A percentile compares a stretch with the other conserved stretches of the same genome.
phyloP scores from a whole-genome alignment of 805 yeast species.

The Wickerhamiella domercqiae region DNA sequence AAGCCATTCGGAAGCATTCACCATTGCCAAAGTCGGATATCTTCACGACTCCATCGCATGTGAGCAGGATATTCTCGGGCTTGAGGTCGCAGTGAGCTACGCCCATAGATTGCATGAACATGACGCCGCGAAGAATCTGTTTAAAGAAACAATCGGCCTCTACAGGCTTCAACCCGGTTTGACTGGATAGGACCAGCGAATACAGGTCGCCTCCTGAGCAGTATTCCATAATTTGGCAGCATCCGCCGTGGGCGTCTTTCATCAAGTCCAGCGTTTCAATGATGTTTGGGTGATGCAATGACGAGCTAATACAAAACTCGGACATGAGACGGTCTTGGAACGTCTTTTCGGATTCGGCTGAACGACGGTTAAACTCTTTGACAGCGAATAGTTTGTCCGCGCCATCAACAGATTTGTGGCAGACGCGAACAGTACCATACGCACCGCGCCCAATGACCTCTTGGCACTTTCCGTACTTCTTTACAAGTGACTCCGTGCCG shows the following conservation, averaged over 20 bases:
- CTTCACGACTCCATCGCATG: slow-evolving; percentile 46
- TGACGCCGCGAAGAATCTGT: slow-evolving; percentile 66
- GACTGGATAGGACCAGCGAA: slow-evolving; percentile 38
- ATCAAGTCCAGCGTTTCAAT: slow-evolving; percentile 64
- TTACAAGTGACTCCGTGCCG: slow-evolving; percentile 43
- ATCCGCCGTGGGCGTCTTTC: slow-evolving; percentile 51
- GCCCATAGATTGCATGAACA: slow-evolving; percentile 77
- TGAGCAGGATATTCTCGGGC: slow-evolving; percentile 70
- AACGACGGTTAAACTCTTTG: slow-evolving; percentile 50
- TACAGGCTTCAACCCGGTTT: slow-evolving; percentile 33
- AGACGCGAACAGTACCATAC: slow-evolving; percentile 77
- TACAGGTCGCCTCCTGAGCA: slow-evolving; percentile 77
- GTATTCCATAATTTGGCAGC: slow-evolving; percentile 86
- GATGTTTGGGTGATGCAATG: slow-evolving; percentile 57
- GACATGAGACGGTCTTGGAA: slow-evolving; percentile 63
- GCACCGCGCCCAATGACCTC: slow-evolving; percentile 89
- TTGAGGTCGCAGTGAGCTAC: slow-evolving; percentile 87
- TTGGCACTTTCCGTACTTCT: slow-evolving; percentile 87
- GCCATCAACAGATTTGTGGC: slow-evolving; percentile 40
- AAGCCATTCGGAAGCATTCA: slow-evolving; percentile 74
- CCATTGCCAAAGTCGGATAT: slow-evolving; percentile 82
- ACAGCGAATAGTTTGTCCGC: slow-evolving; percentile 45
- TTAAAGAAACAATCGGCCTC: slow-evolving; percentile 84
- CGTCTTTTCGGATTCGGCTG: slow-evolving; percentile 39
- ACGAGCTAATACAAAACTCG: slow-evolving; percentile 75